phyloP scores from a whole-genome alignment of 768 basidiomycete species.

The Cystofilobasidium macerans region DNA sequence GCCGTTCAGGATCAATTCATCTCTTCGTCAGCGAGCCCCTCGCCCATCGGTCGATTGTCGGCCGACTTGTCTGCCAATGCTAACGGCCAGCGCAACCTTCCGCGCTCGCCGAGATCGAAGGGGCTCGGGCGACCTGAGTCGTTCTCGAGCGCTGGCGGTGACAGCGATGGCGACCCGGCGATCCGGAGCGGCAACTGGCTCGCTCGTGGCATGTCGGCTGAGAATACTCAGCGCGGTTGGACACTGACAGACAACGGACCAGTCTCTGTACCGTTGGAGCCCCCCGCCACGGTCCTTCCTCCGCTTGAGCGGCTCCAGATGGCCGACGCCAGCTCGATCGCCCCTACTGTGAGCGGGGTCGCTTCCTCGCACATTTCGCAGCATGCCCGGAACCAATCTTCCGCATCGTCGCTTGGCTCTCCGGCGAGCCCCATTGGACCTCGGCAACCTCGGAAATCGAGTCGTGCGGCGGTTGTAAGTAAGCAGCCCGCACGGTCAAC shows the following conservation, averaged over 20 bases:
- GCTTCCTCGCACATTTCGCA: background rate
- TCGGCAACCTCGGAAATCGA: conserved; percentile 6
- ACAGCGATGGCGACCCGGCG: conserved; percentile 9
- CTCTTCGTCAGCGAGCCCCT: background rate
- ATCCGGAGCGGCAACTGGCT: background rate
- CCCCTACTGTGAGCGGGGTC: background rate
- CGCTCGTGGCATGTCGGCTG: background rate
- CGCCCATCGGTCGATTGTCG: background rate
- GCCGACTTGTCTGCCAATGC: background rate
- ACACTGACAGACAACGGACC: background rate
- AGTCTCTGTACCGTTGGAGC: background rate
- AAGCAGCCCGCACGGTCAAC: background rate
- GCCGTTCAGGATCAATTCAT: background rate
- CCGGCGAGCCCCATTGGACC: conserved; percentile 18
- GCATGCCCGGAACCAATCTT: conserved; percentile 7
- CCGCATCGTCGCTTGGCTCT: conserved; percentile 1
- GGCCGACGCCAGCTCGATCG: background rate
- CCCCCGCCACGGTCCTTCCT: background rate
- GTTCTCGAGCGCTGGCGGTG: conserved; percentile 13
- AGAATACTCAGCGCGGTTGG: conserved; percentile 5
- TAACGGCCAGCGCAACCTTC: background rate
- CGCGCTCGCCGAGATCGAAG: conserved; percentile 15
- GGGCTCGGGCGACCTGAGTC: conserved; percentile 16
- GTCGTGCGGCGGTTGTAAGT: background rate
- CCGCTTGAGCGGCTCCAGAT: background rate